phyloP scores from a whole-genome alignment of 140 eudicot species.

The Bidens hawaiensis region DNA sequence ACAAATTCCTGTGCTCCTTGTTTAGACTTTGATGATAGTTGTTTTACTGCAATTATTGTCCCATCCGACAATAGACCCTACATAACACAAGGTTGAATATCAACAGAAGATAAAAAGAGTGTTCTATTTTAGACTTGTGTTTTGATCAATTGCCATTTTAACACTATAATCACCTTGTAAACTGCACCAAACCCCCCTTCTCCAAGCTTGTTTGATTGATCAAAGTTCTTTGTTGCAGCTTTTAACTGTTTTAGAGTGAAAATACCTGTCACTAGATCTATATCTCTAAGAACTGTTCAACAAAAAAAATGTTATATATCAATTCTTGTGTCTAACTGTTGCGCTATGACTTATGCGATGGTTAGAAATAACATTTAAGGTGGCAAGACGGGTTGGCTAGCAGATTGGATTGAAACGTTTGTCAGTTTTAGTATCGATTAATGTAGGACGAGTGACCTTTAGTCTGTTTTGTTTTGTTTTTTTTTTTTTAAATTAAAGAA shows the following conservation, averaged over 20 bases:
- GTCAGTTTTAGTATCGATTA: neutral
- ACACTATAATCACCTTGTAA: constrained; percentile 52
- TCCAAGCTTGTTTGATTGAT: constrained; percentile 66
- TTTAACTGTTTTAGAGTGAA: constrained; percentile 73
- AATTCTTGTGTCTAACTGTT: neutral
- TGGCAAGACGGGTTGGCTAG: neutral
- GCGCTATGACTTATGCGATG: neutral
- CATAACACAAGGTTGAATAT: neutral
- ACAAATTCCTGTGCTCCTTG: constrained; percentile 80
- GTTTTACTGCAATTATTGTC: constrained; percentile 74
- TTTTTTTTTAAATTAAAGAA: neutral
- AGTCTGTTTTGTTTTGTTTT: neutral
- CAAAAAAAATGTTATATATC: neutral
- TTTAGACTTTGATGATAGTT: constrained; percentile 69
- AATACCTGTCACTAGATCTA: constrained; percentile 64
- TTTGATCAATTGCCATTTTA: neutral
- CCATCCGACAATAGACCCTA: constrained; percentile 73
- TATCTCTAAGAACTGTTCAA: constrained; percentile 58
- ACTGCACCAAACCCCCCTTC: constrained; percentile 91
- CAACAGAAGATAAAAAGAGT: neutral
- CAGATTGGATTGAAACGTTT: neutral
- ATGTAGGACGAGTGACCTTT: neutral
- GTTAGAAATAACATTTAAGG: neutral
- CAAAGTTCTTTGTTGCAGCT: constrained; percentile 77
- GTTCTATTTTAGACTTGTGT: neutral